These are phyloP conservation scores for Jatropha curcas DNA, from an alignment of 345 rosid genomes.

Conservation along the genomic window DNA sequence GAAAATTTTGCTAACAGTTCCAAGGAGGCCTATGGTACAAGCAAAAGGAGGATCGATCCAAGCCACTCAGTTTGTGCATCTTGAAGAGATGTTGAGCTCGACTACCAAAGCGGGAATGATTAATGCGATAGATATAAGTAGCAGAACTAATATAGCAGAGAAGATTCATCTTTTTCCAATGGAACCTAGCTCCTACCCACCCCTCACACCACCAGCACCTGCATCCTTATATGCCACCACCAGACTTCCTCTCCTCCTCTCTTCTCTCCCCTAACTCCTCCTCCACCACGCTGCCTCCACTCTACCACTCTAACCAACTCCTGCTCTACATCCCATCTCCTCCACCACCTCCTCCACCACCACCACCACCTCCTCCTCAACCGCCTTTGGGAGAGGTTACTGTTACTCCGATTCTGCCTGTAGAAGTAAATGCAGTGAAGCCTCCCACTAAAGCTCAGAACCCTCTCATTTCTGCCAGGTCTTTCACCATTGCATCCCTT, in stretches of 20 bases:
- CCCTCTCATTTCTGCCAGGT: slow-evolving; percentile 59
- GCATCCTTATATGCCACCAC: too few relatives aligned
- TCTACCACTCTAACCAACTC: slow-evolving; percentile 40
- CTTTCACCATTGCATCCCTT: slow-evolving; percentile 88
- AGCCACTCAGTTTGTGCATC: slow-evolving; percentile 13
- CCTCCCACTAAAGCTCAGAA: slow-evolving; percentile 45
- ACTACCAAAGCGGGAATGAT: slow-evolving; percentile 44
- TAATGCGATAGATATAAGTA: slow-evolving; percentile 63
- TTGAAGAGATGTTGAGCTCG: slow-evolving; percentile 6
- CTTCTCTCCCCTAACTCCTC: slow-evolving; percentile 41
- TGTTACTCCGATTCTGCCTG: slow-evolving; percentile 50
- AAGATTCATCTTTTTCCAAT: slow-evolving; percentile 42
- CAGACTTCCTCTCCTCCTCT: slow-evolving; percentile 36
- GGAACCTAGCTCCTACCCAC: slow-evolving; percentile 48
- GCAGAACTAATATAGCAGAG: too few relatives aligned
- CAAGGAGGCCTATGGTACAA: slow-evolving; percentile 37
- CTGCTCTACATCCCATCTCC: slow-evolving; percentile 30
- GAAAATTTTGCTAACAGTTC: slow-evolving; percentile 45
- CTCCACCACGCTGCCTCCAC: neutral
- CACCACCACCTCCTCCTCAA: slow-evolving; percentile 65
- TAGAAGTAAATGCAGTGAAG: slow-evolving; percentile 45
- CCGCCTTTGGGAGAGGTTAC: slow-evolving; percentile 51
- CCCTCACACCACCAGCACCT: slow-evolving; percentile 29
- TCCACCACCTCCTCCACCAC: slow-evolving; percentile 42
- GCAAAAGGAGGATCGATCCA: slow-evolving; percentile 38